Evolutionary conservation across 2,329 filamentous ascomycete genomes (phyloP), one percentile per base, ranked within the genome.

Genomic region (Byssothecium circinans): DNA sequence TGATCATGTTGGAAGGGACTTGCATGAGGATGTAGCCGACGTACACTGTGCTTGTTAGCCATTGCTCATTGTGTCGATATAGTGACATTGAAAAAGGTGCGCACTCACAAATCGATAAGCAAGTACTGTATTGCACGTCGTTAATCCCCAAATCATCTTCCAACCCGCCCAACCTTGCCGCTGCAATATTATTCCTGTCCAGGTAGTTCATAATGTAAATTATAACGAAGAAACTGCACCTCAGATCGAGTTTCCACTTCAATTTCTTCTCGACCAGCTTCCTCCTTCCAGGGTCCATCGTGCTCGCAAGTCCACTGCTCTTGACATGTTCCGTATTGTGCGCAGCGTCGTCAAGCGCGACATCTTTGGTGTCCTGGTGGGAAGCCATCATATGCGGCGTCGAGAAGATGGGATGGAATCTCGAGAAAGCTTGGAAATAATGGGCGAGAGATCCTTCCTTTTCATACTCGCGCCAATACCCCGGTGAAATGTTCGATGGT

Each of bases 1-100:
- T 69, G 29, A 76, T 60, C 63, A 77, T 75, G 49, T 77, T 78
- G 4, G 64, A 71, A 12, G 29, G 29, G 14, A 32, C n/a, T 14
- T 43, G 30, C 45, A 58, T 50, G 52, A 60, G 45, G 17, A 60
- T 58, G 42, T 62, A 60, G 18, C 54, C 52, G 8, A 54, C 50
- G 36, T 62, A 57, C 12, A 57, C 52, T 52, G 36, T 18, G 35
- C 50, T 53, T 18, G 11, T 56, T 55, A 41, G 44, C 30, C 1
- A 19, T 35, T 20, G 4, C 38, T 17, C 17, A n/a, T n/a, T n/a
- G n/a, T n/a, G n/a, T n/a, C n/a, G n/a, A n/a, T n/a, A n/a, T n/a
- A n/a, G n/a, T n/a, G n/a, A n/a, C n/a, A n/a, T n/a, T n/a, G n/a
- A 40, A 29, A 4, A 25, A 25, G 23, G 10, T 25, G 18, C 7